Evolutionary conservation across 2,329 filamentous ascomycete species (phyloP).

Genomic region (Exutisphaerella laricina): DNA sequence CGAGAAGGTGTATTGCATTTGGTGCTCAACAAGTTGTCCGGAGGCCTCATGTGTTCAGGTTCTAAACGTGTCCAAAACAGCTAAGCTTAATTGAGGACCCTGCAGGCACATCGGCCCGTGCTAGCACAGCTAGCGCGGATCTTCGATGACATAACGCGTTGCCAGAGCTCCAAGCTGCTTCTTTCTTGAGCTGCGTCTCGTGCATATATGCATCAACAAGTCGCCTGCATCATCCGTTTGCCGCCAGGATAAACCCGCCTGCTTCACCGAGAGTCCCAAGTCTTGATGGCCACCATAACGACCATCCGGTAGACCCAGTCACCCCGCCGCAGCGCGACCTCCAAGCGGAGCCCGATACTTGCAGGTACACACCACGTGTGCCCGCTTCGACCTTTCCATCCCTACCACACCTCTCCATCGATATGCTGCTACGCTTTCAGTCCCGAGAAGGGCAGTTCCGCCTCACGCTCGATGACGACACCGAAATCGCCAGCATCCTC

Average conservation of each 20-base stretch:
- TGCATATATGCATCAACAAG: constrained; percentile 2
- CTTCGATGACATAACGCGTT: not conserved
- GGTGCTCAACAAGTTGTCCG: no score
- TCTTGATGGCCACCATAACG: no score
- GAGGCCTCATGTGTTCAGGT: no score
- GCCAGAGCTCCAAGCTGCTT: not conserved
- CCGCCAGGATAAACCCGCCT: constrained; percentile 1
- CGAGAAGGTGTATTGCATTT: not conserved
- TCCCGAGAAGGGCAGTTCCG: constrained; percentile 91
- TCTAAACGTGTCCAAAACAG: not conserved
- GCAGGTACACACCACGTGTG: no score
- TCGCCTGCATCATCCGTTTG: constrained; percentile 5
- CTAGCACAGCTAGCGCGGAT: no score
- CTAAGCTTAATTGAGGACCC: no score
- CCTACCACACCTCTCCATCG: constrained; percentile 4
- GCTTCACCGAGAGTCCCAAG: no score
- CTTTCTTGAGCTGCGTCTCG: not conserved
- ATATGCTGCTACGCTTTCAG: constrained; percentile 79
- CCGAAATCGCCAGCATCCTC: constrained; percentile 61
- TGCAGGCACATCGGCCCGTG: constrained; percentile 1
- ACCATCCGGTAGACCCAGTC: no score
- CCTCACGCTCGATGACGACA: constrained; percentile 66
- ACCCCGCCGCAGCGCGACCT: no score
- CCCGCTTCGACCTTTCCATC: not conserved
- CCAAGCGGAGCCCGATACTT: no score